Base-by-base conservation (phyloP, 1,284 basidiomycete species). In the Fomitopsis palustris region DNA sequence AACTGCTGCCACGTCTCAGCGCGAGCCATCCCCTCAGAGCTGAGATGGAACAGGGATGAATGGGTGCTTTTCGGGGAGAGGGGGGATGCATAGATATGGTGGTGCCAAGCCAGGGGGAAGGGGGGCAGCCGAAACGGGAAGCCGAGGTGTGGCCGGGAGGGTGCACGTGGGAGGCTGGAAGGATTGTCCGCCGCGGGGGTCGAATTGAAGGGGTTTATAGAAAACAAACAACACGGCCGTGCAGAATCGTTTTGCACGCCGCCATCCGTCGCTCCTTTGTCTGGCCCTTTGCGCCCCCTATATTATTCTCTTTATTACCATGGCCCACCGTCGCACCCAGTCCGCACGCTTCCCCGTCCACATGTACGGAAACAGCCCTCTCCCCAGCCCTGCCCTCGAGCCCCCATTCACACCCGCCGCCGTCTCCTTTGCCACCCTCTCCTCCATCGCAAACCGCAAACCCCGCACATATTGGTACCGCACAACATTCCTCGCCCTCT, bases 401-500 rank as follows among this genome's bases (percentile, higher is more conserved):
- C 67, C 70, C 33, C 70, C 71, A 23, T 61, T 71, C 62, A 69
- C 70, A 47, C 70, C 69, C 56, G 58, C 49, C 49, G 49, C 71
- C 54, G 67, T 68, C 55, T 63, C 61, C 64, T 55, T 68, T 61
- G 63, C 63, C 56, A 62, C 62, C 59, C 62, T 70, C 61, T 23
- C 61, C n/a, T 64, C 64, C 43, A 47, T 67, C 27, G 10, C 67
- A 19, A 41, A 61, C 41, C 64, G 66, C 59, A 72, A 70, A 56
- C 63, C 64, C n/a, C 64, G 60, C 58, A 59, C 66, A 25, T 71
- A 67, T 60, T 71, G 69, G 68, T 75, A 81, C 38, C 77, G 82
- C 57, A 79, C 81, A 1, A 80, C 81, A 0, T 72, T 85, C 62
- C 60, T 86, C 64, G 81, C 81, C 16, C 76, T 87, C 64, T 59